Evolutionary conservation across 805 yeast species (phyloP).

Genomic region (Saturnispora sekii): DNA sequence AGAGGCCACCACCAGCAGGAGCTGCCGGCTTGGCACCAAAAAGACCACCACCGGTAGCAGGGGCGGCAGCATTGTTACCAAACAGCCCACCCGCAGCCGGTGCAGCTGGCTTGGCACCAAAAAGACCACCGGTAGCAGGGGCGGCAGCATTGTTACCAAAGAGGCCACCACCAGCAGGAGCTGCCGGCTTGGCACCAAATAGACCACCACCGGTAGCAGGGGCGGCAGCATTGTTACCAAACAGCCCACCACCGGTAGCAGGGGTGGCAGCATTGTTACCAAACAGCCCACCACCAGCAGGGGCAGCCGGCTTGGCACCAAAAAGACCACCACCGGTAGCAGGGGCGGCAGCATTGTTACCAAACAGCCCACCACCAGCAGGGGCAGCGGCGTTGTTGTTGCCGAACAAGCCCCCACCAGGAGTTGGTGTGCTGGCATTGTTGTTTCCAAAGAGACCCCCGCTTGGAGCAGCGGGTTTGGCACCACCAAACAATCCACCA

Average conservation of each 20-base stretch:
- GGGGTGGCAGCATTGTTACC: constrained; percentile 20
- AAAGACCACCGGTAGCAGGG: constrained; percentile 31
- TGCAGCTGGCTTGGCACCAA: constrained; percentile 13
- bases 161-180: constrained; percentile 17
- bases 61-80: constrained; percentile 18
- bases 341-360: constrained; percentile 17
- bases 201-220: constrained; percentile 15
- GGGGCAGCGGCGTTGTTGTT: constrained; percentile 12
- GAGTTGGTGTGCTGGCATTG: constrained; percentile 23
- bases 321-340: constrained; percentile 33
- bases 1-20: constrained; percentile 11
- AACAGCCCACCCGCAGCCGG: constrained; percentile 35
- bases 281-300: constrained; percentile 32
- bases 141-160: constrained; percentile 28
- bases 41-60: constrained; percentile 30
- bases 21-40: constrained; percentile 11
- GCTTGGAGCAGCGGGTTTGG: constrained; percentile 3
- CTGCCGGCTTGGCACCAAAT: constrained; percentile 6
- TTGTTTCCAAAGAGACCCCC: constrained; percentile 15
- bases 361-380: constrained; percentile 15
- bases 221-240: constrained; percentile 9
- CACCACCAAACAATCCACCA: constrained; percentile 23
- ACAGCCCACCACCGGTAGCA: constrained; percentile 28
- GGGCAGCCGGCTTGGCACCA: constrained; percentile 14
- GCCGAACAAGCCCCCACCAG: constrained; percentile 31